These are phyloP conservation scores for Fremontodendron californicum DNA, from an alignment of 345 rosid species.

Conservation along the genomic window DNA sequence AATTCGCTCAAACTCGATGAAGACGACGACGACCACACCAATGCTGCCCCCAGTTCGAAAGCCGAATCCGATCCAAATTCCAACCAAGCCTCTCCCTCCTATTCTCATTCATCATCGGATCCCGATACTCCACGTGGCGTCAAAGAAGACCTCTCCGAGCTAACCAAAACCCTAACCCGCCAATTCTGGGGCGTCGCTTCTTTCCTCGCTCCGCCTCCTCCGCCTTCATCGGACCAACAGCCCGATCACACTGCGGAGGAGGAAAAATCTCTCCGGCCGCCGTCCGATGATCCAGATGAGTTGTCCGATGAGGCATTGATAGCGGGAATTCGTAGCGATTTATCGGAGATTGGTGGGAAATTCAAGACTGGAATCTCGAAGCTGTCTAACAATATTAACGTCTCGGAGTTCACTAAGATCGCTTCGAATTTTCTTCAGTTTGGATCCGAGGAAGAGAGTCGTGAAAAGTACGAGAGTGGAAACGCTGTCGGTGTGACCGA, in stretches of 20 bases:
- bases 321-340: constrained; percentile 60
- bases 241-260: neutral
- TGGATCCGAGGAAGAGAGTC: constrained; percentile 46
- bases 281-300: constrained; percentile 22
- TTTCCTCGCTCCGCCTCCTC: constrained; percentile 84
- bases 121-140: constrained; percentile 57
- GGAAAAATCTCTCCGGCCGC: constrained; percentile 4
- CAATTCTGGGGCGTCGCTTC: constrained; percentile 95
- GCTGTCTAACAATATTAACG: constrained; percentile 54
- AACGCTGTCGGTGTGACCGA: constrained; percentile 72
- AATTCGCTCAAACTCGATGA: constrained; percentile 54
- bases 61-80: constrained; percentile 21
- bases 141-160: constrained; percentile 81
- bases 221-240: neutral
- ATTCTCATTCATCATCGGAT: constrained; percentile 23
- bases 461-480: constrained; percentile 41
- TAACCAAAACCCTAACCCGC: constrained; percentile 68
- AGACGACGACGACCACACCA: constrained; percentile 8
- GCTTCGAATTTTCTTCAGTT: constrained; percentile 56
- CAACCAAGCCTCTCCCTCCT: neutral
- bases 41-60: constrained; percentile 4
- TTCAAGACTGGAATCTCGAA: constrained; percentile 63
- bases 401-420: constrained; percentile 67
- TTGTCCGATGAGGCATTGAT: constrained; percentile 42
- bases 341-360: constrained; percentile 63